Conservation (phyloP, 2,329 filamentous ascomycete species). For the Claviceps monticola region DNA sequence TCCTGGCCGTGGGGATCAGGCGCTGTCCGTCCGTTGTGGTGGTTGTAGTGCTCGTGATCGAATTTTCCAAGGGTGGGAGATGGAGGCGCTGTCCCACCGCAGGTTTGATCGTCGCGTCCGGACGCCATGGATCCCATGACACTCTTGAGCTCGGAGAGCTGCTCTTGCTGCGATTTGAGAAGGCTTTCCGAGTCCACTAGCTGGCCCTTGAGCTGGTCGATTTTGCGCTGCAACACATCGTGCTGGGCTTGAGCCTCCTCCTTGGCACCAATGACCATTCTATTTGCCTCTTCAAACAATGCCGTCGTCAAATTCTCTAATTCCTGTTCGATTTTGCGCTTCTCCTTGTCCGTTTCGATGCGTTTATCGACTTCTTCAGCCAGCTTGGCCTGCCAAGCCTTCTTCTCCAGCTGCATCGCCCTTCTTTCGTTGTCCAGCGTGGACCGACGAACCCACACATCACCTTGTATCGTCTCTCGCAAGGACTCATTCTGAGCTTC, state of each 20-base stretch:
- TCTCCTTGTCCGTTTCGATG: conserved; percentile 58
- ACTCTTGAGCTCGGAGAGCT: conserved; percentile 76
- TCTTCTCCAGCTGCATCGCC: conserved; percentile 45
- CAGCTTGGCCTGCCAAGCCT: conserved; percentile 40
- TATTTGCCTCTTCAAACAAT: conserved; percentile 96
- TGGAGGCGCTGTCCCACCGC: conserved; percentile 61
- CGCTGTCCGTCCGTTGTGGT: conserved; percentile 27
- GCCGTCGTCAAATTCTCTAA: conserved; percentile 80
- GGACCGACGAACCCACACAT: conserved; percentile 61
- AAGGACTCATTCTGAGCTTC: conserved; percentile 53
- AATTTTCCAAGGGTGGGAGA: conserved; percentile 65
- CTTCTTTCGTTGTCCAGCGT: conserved; percentile 61
- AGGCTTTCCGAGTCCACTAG: conserved; percentile 76
- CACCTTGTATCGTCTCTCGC: conserved; percentile 57
- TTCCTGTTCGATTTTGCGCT: conserved; percentile 83
- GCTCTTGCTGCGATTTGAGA: conserved; percentile 82
- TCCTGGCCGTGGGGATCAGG: conserved; percentile 12
- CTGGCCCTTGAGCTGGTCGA: conserved; percentile 75
- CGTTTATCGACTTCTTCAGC: conserved; percentile 53
- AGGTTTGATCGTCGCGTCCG: conserved; percentile 57
- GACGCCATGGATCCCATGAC: conserved; percentile 80
- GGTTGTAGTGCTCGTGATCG: conserved; percentile 40
- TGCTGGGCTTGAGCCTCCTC: conserved; percentile 79
- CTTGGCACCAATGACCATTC: conserved; percentile 83
- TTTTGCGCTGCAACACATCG: conserved; percentile 67